phyloP scores from a whole-genome alignment of 768 basidiomycete genomes.

The Calvatia gigantea region DNA sequence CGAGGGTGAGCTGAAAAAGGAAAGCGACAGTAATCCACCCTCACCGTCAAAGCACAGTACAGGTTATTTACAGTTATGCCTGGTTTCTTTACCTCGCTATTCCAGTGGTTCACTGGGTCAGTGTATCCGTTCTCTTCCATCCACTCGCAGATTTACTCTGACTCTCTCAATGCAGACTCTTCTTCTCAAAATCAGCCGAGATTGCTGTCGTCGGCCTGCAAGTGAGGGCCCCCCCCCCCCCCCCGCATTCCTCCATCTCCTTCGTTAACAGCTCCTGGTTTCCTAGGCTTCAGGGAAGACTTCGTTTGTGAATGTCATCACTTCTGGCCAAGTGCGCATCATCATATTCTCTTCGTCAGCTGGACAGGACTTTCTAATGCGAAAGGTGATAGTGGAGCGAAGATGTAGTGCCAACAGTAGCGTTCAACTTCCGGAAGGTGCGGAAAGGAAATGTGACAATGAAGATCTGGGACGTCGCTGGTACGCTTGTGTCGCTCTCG shows the following conservation, averaged over 20 bases:
- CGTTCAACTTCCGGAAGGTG: slow-evolving; percentile 88
- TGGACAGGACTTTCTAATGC: background rate
- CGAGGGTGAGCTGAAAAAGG: too few relatives aligned
- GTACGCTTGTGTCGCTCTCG: too few relatives aligned
- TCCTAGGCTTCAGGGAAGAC: slow-evolving; percentile 90
- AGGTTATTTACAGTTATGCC: background rate
- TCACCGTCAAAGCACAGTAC: background rate
- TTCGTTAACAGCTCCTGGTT: background rate
- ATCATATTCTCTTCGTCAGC: background rate
- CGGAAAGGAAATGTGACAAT: slow-evolving; percentile 87
- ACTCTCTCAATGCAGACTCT: slow-evolving; percentile 56
- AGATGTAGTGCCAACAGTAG: slow-evolving; percentile 94
- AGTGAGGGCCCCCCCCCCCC: slow-evolving; percentile 33
- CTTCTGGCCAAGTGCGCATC: slow-evolving; percentile 66
- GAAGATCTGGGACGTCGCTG: slow-evolving; percentile 96
- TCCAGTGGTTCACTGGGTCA: slow-evolving; percentile 45
- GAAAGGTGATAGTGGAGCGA: slow-evolving; percentile 76
- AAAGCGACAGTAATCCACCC: too few relatives aligned
- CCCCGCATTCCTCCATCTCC: background rate
- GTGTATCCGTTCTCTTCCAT: background rate
- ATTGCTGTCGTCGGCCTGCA: slow-evolving; percentile 91
- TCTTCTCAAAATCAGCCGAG: slow-evolving; percentile 86
- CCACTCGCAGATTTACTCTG: background rate
- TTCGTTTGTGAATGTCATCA: slow-evolving; percentile 89
- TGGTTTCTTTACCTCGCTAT: slow-evolving; percentile 37